phyloP scores from a whole-genome alignment of 1,139 yeast species.

The Kodamaea derodonti region DNA sequence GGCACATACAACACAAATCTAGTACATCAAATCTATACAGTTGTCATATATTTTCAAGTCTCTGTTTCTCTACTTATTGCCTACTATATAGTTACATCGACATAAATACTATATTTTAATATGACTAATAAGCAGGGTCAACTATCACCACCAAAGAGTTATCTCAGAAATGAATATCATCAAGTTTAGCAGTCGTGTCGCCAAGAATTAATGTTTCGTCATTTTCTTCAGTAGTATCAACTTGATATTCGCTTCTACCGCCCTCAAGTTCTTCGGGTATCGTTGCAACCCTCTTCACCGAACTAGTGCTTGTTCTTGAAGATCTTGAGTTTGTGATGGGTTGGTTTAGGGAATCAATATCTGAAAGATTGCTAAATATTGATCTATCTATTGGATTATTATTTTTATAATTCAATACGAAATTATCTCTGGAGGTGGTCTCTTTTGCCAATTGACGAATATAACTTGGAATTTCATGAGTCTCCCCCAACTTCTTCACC shows the following conservation, averaged over 20 bases:
- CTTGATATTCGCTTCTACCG: not conserved
- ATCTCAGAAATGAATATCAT: not conserved
- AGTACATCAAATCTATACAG: too few relatives aligned
- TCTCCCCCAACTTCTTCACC: constrained; percentile 21
- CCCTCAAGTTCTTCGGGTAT: not conserved
- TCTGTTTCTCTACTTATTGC: too few relatives aligned
- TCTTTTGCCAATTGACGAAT: constrained; percentile 19
- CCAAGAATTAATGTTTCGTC: not conserved
- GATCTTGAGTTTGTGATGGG: constrained; percentile 1
- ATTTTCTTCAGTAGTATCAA: too few relatives aligned
- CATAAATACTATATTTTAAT: too few relatives aligned
- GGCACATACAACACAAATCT: too few relatives aligned
- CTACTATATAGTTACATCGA: too few relatives aligned
- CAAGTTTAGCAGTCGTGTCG: not conserved
- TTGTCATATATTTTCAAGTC: too few relatives aligned
- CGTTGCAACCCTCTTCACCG: not conserved
- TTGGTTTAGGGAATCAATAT: constrained; percentile 12
- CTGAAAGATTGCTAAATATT: constrained; percentile 24
- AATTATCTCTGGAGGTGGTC: constrained; percentile 17
- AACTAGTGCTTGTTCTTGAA: not conserved
- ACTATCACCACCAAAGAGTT: too few relatives aligned
- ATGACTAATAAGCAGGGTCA: too few relatives aligned
- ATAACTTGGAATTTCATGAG: constrained; percentile 2
- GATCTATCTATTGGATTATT: constrained; percentile 25
- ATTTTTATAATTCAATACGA: constrained; percentile 10